A percentile compares a stretch with the other conserved stretches of the same genome.
Conservation (phyloP, 768 basidiomycete species). For the Leccinum subgranulosum region DNA sequence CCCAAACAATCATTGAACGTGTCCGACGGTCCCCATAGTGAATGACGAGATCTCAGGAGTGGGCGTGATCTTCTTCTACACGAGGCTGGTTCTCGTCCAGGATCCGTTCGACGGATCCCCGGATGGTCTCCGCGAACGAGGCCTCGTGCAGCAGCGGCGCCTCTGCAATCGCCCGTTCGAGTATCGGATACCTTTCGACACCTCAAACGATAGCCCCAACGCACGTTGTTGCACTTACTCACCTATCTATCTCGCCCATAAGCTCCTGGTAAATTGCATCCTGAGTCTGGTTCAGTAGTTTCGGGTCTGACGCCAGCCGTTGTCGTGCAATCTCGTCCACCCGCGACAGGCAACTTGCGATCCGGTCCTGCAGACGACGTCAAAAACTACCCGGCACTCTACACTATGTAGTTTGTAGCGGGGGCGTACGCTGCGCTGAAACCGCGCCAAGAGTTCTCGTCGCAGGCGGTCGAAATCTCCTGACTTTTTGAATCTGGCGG, state of each 20-base stretch:
- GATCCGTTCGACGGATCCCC: slow-evolving; percentile 42
- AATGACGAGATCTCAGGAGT: background rate
- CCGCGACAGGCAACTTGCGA: slow-evolving; percentile 50
- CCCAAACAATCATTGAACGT: background rate
- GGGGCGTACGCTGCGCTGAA: slow-evolving; percentile 54
- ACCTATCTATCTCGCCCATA: slow-evolving; percentile 73
- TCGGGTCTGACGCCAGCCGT: slow-evolving; percentile 51
- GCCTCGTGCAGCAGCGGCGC: slow-evolving; percentile 47
- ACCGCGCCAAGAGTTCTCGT: slow-evolving; percentile 58
- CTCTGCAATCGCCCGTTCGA: slow-evolving; percentile 59
- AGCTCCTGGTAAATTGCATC: slow-evolving; percentile 59
- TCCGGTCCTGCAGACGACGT: slow-evolving; percentile 40
- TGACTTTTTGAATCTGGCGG: slow-evolving; percentile 68
- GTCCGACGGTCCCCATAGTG: background rate
- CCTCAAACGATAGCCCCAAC: background rate
- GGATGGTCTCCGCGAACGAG: slow-evolving; percentile 43
- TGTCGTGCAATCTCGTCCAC: slow-evolving; percentile 62
- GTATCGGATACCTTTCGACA: slow-evolving; percentile 54
- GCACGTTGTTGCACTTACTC: background rate
- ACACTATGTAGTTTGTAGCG: background rate
- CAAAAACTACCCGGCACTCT: background rate
- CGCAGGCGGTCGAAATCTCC: slow-evolving; percentile 75
- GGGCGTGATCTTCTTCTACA: background rate
- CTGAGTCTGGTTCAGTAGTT: slow-evolving; percentile 48
- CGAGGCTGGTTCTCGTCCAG: slow-evolving; percentile 38